Evolutionary conservation across 2,329 filamentous ascomycete genomes (phyloP).

Genomic region (Aureobasidium subglaciale): DNA sequence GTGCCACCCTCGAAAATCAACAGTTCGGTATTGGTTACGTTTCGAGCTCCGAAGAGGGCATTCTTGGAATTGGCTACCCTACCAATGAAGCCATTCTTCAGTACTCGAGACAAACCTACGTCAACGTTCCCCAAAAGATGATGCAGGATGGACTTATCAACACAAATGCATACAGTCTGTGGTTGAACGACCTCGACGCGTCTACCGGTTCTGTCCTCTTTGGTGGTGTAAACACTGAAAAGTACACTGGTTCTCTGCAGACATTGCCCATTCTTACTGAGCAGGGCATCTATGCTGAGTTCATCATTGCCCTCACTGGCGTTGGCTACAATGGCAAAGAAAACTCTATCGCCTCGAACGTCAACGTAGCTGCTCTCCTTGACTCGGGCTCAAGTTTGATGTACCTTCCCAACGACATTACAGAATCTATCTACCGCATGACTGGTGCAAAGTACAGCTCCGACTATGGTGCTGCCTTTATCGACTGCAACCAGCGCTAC

Average conservation of each 20-base stretch:
- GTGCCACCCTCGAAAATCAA: constrained; percentile 46
- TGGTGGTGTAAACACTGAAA: constrained; percentile 70
- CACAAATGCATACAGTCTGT: constrained; percentile 61
- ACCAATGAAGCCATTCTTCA: constrained; percentile 69
- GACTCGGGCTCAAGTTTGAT: constrained; percentile 70
- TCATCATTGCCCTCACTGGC: constrained; percentile 46
- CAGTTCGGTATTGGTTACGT: constrained; percentile 69
- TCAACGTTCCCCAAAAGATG: constrained; percentile 60
- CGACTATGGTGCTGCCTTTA: constrained; percentile 40
- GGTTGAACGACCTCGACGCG: constrained; percentile 52
- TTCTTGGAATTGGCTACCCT: constrained; percentile 78
- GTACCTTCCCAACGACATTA: constrained; percentile 59
- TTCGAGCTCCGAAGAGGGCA: constrained; percentile 56
- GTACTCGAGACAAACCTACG: constrained; percentile 44
- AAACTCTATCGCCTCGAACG: constrained; percentile 36
- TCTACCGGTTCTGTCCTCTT: constrained; percentile 67
- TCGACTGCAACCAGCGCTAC: constrained; percentile 47
- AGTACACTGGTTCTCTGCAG: constrained; percentile 59
- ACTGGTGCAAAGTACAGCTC: constrained; percentile 37
- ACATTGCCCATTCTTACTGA: constrained; percentile 53
- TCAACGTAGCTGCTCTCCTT: constrained; percentile 53
- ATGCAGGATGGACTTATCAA: constrained; percentile 55
- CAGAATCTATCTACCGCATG: constrained; percentile 35
- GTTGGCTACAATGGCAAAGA: constrained; percentile 37
- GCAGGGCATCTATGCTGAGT: constrained; percentile 43